Evolutionary conservation across 495 filamentous ascomycete species (phyloP).

Genomic region (Neurospora sp.): DNA sequence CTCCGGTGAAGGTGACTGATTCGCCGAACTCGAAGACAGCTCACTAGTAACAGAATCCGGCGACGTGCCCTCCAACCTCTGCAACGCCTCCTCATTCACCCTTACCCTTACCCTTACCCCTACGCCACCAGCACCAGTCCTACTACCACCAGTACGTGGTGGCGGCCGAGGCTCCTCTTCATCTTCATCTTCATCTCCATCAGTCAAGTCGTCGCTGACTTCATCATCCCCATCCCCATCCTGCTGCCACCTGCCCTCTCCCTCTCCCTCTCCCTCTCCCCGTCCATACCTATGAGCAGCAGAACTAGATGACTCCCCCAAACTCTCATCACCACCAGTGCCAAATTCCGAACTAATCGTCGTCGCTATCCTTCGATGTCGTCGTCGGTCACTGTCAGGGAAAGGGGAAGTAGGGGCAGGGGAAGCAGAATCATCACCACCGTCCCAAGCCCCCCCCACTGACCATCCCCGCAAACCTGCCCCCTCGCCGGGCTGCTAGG

Average conservation of each 20-base stretch:
- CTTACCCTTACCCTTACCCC: not conserved
- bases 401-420: not conserved
- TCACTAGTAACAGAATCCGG: not conserved
- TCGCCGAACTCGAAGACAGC: not conserved
- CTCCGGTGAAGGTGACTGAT: not conserved
- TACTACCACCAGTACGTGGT: too few relatives aligned
- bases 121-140: not conserved
- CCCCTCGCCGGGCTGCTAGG: conserved; percentile 26
- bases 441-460: conserved; percentile 7
- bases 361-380: not conserved
- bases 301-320: not conserved
- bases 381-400: too few relatives aligned
- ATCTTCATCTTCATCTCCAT: too few relatives aligned
- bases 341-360: not conserved
- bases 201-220: too few relatives aligned
- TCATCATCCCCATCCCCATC: too few relatives aligned
- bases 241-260: too few relatives aligned
- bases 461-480: conserved; percentile 26
- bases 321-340: not conserved
- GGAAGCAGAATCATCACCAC: not conserved
- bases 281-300: too few relatives aligned
- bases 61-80: not conserved
- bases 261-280: too few relatives aligned
- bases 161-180: too few relatives aligned
- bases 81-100: not conserved